Evolutionary conservation across 73 alveolate genomes (phyloP).

Genomic region (Halteria grandinella): DNA sequence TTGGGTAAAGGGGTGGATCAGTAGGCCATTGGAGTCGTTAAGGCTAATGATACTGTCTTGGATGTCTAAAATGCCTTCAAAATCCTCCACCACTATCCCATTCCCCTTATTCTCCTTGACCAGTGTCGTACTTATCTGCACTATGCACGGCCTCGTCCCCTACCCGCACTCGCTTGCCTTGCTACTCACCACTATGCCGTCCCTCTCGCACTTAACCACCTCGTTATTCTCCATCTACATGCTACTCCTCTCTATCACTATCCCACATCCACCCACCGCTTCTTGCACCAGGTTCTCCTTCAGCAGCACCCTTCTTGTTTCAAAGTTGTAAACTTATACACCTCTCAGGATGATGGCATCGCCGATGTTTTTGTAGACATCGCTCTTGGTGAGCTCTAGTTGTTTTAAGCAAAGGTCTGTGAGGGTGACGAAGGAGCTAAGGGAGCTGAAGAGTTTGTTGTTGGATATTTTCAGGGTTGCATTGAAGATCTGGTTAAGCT

Average conservation of each 20-base stretch:
- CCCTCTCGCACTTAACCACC: not conserved
- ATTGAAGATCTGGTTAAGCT: no score
- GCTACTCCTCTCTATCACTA: not conserved
- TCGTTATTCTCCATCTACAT: constrained; percentile 12
- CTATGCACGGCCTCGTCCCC: no score
- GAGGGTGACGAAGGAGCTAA: not conserved
- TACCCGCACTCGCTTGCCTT: no score
- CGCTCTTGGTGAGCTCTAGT: constrained; percentile 26
- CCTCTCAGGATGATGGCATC: constrained; percentile 21
- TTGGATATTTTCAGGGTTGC: constrained; percentile 21
- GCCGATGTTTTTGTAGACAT: constrained; percentile 20
- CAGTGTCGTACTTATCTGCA: no score
- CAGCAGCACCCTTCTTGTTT: constrained; percentile 5
- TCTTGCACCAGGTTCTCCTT: constrained; percentile 8
- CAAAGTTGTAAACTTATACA: not conserved
- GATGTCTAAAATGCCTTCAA: constrained; percentile 35
- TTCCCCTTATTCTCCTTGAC: not conserved
- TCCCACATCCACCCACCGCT: not conserved
- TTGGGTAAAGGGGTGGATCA: no score
- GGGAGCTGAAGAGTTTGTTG: constrained; percentile 21
- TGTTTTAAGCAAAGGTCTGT: not conserved
- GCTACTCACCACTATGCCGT: constrained; percentile 23
- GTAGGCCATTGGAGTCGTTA: constrained; percentile 42
- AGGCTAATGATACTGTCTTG: not conserved
- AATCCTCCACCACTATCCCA: constrained; percentile 1